Conservation (phyloP, 1,139 yeast species). For the Kurtzmaniella natalensis region DNA sequence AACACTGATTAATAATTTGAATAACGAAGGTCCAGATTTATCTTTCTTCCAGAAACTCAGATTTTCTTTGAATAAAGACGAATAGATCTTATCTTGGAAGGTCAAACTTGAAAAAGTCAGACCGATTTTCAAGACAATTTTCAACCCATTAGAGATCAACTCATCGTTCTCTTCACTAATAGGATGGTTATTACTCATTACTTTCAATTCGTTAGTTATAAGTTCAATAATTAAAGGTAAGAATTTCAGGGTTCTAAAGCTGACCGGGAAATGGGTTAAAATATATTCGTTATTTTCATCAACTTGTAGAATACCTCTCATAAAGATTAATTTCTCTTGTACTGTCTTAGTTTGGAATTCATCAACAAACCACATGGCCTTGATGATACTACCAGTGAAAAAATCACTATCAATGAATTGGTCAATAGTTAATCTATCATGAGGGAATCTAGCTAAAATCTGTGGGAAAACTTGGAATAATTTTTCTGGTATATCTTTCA, state of each 20-base stretch:
- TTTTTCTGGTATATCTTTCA: constrained; percentile 36
- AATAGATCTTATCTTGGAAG: constrained; percentile 66
- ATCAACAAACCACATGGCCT: constrained; percentile 79
- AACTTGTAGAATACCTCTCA: constrained; percentile 52
- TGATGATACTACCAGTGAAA: constrained; percentile 78
- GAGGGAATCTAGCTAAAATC: constrained; percentile 40
- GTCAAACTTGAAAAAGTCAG: constrained; percentile 66
- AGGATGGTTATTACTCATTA: constrained; percentile 10
- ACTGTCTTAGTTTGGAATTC: constrained; percentile 73
- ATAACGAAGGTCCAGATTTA: constrained; percentile 13
- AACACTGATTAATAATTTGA: constrained; percentile 36
- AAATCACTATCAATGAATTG: constrained; percentile 50
- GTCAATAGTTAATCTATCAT: constrained; percentile 45
- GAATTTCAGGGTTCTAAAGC: constrained; percentile 66
- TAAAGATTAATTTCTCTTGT: constrained; percentile 65
- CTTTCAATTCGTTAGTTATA: constrained; percentile 29
- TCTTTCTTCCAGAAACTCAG: constrained; percentile 34
- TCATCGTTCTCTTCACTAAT: constrained; percentile 18
- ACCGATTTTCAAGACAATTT: constrained; percentile 63
- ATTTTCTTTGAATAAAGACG: constrained; percentile 25
- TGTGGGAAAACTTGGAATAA: constrained; percentile 28
- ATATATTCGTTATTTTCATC: constrained; percentile 27
- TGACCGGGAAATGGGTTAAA: constrained; percentile 65
- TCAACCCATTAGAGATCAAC: constrained; percentile 51
- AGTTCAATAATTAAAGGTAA: constrained; percentile 58